Percentiles rank a stretch among this genome's conserved stretches.
Evolutionary conservation across 176 grass and related monocot species (phyloP).

Genomic region (bread wheat (Triticum aestivum)): DNA sequence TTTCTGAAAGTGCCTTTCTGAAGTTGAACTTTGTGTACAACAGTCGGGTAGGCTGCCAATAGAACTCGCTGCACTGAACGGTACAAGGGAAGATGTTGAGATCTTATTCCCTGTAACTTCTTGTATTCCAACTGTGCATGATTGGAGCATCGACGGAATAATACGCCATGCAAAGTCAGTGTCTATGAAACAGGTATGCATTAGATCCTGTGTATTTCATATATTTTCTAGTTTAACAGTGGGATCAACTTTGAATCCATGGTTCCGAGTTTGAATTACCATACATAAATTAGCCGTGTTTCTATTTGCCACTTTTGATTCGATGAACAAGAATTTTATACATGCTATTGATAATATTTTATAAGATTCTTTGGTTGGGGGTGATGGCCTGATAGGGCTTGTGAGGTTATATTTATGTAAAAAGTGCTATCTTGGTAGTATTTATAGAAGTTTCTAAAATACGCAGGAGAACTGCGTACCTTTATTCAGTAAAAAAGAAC

Average conservation of each 20-base stretch:
- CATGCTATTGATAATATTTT: not conserved
- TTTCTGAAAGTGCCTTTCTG: not conserved
- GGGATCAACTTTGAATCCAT: not conserved
- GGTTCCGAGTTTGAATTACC: not conserved
- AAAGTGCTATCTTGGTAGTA: not conserved
- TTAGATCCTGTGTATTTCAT: not conserved
- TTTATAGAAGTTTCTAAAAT: not conserved
- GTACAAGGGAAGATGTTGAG: constrained; percentile 9
- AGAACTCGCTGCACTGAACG: not conserved
- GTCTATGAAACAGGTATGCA: not conserved
- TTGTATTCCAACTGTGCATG: not conserved
- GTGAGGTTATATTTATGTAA: not conserved
- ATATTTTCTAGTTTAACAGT: not conserved
- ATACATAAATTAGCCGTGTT: not conserved
- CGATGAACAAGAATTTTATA: not conserved
- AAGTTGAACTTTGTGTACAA: not conserved
- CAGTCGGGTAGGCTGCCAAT: not conserved
- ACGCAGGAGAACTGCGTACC: not conserved
- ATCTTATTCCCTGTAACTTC: constrained; percentile 12
- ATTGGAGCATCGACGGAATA: not conserved
- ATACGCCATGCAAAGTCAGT: not conserved
- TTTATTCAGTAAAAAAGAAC: not conserved
- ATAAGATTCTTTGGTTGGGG: not conserved
- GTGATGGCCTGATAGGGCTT: not conserved
- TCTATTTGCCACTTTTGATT: not conserved